Evolutionary conservation across 768 basidiomycete species (phyloP), one percentile per base, ranked within the genome.

Genomic region (Polyporus arcularius): DNA sequence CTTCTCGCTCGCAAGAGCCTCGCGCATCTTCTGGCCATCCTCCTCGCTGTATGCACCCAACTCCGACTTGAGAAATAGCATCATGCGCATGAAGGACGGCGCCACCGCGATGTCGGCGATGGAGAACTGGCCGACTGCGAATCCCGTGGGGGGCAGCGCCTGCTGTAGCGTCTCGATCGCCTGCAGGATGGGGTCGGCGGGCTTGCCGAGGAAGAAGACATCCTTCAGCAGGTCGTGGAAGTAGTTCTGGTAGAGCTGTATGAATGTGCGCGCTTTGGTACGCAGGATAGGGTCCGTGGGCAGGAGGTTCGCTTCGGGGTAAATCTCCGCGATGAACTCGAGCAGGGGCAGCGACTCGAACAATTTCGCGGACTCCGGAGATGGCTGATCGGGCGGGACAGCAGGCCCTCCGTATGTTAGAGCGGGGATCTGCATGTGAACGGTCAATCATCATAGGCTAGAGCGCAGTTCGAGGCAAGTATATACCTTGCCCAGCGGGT

Each of bases 281-380:
- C 85, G 82, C 3, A 68, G 65, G 41, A 88, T 76, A 0, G 84
- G 83, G 67, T 85, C 82, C 7, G 72, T 68, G 2, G 87, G 87
- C 4, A 85, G 76, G 39, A 87, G 75, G 26, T 64, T 47, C n/a
- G 80, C 75, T 43, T 76, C 69, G 1, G 81, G 80, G 67, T 75
- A 81, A 52, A 86, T 71, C 68, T 88, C 87, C 8, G 85, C 84
- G 55, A 88, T 69, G 72, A 89, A 85, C 68, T 89, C 86, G 51
- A 88, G 74, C 49, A 88, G 80, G 38, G 87, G 74, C 38, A 83
- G 80, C 4, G 86, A 88, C 67, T 89, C 88, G 6, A 82, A 75
- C 62, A 89, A 68, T 68, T 88, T 88, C 55, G 72, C 64, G 3
- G 85, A 85, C 39, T 84, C 82, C 0, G 82, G 78, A 2, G 86